Conservation (phyloP, 805 yeast genomes). For the Starmerella ratchasimensis region DNA sequence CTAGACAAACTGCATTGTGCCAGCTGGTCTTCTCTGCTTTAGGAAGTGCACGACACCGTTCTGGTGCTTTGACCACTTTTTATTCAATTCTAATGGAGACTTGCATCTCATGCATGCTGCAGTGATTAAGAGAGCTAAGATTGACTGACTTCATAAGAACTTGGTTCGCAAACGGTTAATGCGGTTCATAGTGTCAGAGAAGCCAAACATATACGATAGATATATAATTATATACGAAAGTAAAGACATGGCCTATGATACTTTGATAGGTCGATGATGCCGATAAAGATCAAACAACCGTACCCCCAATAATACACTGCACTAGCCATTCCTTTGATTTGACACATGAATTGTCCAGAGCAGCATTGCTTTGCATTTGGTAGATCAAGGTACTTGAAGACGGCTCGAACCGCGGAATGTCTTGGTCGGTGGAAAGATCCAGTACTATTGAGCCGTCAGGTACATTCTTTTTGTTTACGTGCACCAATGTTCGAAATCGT, state of each 20-base stretch:
- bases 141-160: constrained; percentile 25
- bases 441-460: constrained; percentile 18
- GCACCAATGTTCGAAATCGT: constrained; percentile 6
- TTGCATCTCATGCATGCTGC: constrained; percentile 13
- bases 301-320: constrained; percentile 24
- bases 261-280: not conserved
- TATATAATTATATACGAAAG: not conserved
- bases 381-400: constrained; percentile 7
- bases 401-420: not conserved
- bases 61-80: constrained; percentile 7
- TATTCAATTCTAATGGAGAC: not conserved
- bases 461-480: not conserved
- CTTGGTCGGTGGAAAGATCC: constrained; percentile 9
- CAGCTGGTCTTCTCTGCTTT: constrained; percentile 4
- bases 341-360: constrained; percentile 10
- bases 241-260: not conserved
- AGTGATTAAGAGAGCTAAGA: constrained; percentile 26
- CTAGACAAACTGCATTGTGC: constrained; percentile 24
- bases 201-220: constrained; percentile 21
- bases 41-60: constrained; percentile 11
- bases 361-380: constrained; percentile 11
- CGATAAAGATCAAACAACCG: constrained; percentile 15
- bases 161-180: constrained; percentile 17
- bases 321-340: constrained; percentile 24
- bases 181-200: constrained; percentile 26